Percentiles rank a stretch among this genome's conserved stretches.
These are phyloP conservation scores for Lepidopterella palustris DNA, from an alignment of 495 filamentous ascomycete species.

Conservation along the genomic window DNA sequence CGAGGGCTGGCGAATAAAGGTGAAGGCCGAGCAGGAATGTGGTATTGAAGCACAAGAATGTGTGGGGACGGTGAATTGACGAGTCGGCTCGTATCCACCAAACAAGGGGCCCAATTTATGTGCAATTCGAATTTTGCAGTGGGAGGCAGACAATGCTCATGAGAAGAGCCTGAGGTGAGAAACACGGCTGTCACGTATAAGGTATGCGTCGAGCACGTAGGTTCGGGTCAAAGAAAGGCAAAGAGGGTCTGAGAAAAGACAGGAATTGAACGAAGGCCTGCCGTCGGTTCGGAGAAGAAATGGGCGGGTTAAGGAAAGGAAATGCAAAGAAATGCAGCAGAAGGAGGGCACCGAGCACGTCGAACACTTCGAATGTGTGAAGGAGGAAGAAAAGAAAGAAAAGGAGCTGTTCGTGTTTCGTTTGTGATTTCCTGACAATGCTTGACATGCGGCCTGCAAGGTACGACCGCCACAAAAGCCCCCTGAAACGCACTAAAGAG, in stretches of 20 bases:
- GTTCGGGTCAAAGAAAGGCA: background rate
- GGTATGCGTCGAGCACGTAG: slow-evolving; percentile 22
- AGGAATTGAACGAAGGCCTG: slow-evolving; percentile 20
- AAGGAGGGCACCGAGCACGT: background rate
- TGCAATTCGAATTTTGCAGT: too few species aligned
- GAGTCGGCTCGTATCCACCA: too few species aligned
- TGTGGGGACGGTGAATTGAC: too few species aligned
- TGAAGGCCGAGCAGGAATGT: background rate
- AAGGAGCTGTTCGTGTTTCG: background rate
- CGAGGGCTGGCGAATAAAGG: background rate
- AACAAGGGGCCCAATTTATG: too few species aligned
- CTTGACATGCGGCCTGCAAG: too few species aligned
- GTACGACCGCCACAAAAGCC: background rate
- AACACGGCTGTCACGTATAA: background rate
- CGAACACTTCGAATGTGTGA: background rate
- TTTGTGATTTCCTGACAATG: background rate
- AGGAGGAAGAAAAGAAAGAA: background rate
- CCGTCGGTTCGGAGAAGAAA: slow-evolving; percentile 13
- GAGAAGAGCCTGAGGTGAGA: background rate
- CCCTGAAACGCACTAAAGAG: background rate
- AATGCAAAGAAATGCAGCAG: slow-evolving; percentile 1
- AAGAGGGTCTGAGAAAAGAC: background rate
- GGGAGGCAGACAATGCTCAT: too few species aligned
- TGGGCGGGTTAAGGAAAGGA: background rate
- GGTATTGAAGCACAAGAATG: background rate